Evolutionary conservation across 2,329 filamentous ascomycete genomes (phyloP), one percentile per base, ranked within the genome.

Genomic region (Fusarium sororula): DNA sequence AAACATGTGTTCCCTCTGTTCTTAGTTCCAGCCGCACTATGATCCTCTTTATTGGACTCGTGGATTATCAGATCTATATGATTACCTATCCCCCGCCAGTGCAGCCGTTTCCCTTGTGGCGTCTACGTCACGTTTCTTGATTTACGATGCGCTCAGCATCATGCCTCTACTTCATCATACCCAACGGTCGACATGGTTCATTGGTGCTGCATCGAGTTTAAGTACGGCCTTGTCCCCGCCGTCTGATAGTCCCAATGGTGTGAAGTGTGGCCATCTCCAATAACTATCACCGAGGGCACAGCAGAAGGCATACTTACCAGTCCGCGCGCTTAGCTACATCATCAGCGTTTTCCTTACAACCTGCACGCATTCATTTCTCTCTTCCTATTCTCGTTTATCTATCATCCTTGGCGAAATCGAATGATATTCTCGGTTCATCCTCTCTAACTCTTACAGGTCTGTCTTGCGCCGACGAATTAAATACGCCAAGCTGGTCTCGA

Each of bases 81-180:
- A 64, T 47, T 50, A 53, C 41, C 53, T 32, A 56, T 45, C 42
- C 66, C 70, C 66, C 63, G 71, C 71, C 66, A 63, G 58, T 63
- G 54, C 63, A 65, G 47, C n/a, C 60, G 59, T 45, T 47, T 42
- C 63, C 64, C 65, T 73, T 69, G 72, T 65, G 60, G 72, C 61
- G 57, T 65, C 66, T 77, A 77, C 75, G 75, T 77, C 75, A 77
- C 75, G 74, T 61, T 76, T 61, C 63, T 53, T 54, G 60, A 56
- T 51, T 51, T 73, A 56, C 63, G 63, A 67, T 76, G 68, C 66
- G 72, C 62, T 61, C 60, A 74, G 67, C 47, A 55, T 58, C 53
- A 41, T 56, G 44, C 26, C 70, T 47, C 63, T 53, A 39, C 50
- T 26, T 41, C 24, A 28, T 54, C 20, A 28, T 22, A 53, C 38